Evolutionary conservation across 2,329 filamentous ascomycete species (phyloP), one percentile per base, ranked within the genome.

Genomic region (Claviceps monticola): DNA sequence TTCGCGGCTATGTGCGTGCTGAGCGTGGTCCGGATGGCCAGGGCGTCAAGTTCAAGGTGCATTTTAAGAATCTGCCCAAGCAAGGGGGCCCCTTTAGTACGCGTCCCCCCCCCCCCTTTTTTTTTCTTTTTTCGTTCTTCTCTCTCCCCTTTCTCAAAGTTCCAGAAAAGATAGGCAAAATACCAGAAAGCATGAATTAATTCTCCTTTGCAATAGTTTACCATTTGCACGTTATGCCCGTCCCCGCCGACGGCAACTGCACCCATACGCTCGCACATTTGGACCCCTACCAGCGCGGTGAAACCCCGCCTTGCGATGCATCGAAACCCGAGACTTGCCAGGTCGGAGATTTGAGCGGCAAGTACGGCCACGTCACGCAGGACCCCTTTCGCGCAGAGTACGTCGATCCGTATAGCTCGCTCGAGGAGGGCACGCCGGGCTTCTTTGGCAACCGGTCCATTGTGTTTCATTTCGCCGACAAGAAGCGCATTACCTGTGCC

Each of bases 281-380:
- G 13, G 84, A 90, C 61, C 86, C 86, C 17, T 86, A 75, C 64
- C 63, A 73, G 48, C 82, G 83, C 49, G 80, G 79, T 56, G 79
- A 88, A 61, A 67, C 66, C 1, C 71, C 80, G 4, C 59, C 74
- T 5, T 91, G 86, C 68, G 72, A 88, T 60, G 39, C 68, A 11
- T 58, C 63, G 9, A 62, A 69, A 6, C 82, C 82, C 7, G 66
- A 76, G 55, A 81, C 78, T 9, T 93, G 86, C 70, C 80, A 91
- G 67, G 79, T 86, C 11, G 86, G 87, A 57, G 86, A 91, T 64
- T 72, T 89, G 52, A 78, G 79, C 59, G 86, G 86, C 62, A 91
- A 91, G 70, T 71, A 84, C 60, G 84, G 84, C 55, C 73, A 73
- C 54, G 76, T 86, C 60, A 71, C 66, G 26, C 64, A 66, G 29